Percentiles rank a stretch among this genome's conserved stretches.
Conservation (phyloP, 345 rosid genomes). For the Crucihimalaya himalaica region DNA sequence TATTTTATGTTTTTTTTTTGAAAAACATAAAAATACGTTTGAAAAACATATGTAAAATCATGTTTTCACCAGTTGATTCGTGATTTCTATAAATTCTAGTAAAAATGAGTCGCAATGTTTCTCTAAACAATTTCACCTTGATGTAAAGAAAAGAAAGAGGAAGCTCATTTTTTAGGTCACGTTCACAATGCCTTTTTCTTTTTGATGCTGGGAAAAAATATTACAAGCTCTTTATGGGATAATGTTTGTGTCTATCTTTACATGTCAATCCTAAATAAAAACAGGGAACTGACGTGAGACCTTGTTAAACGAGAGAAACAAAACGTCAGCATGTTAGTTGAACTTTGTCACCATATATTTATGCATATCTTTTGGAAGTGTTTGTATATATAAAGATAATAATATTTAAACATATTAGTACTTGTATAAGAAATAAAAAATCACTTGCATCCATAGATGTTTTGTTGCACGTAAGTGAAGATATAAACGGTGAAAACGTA, state of each 20-base stretch:
- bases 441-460: neutral
- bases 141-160: neutral
- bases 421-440: neutral
- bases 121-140: neutral
- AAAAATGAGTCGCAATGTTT: neutral
- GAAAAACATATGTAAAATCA: too few relatives aligned
- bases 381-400: neutral
- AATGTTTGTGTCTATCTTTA: constrained; percentile 4
- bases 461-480: neutral
- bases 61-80: neutral
- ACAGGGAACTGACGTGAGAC: constrained; percentile 8
- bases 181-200: neutral
- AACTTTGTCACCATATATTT: constrained; percentile 31
- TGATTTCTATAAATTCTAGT: neutral
- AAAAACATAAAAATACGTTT: neutral
- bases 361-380: constrained; percentile 23
- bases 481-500: neutral
- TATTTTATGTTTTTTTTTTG: neutral
- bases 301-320: constrained; percentile 17
- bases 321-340: constrained; percentile 24
- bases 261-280: neutral
- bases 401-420: neutral
- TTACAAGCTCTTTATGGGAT: neutral
- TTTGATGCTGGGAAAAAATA: neutral
- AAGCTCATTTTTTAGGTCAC: neutral